These are phyloP conservation scores for Eragrostis curvula DNA, from an alignment of 176 grass and related monocot species.

Conservation along the genomic window DNA sequence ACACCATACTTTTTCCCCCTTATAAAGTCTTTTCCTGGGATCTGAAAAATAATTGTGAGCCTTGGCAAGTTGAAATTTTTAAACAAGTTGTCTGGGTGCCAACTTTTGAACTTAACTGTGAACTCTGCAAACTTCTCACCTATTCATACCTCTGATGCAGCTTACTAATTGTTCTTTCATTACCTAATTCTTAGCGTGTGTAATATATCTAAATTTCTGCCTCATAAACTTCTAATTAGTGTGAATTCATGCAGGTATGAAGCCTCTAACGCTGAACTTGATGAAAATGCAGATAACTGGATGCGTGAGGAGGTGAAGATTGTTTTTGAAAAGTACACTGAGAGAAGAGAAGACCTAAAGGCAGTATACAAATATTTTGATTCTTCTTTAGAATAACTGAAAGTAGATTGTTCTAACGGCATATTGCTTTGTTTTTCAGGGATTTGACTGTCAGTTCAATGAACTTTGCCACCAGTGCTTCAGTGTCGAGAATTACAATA, in stretches of 20 bases:
- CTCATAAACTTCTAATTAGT: not conserved
- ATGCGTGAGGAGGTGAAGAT: constrained; percentile 34
- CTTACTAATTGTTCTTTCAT: too few species aligned
- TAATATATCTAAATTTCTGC: too few species aligned
- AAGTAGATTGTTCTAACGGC: not conserved
- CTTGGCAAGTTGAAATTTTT: not conserved
- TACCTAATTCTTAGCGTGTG: too few species aligned
- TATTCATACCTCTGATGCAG: too few species aligned
- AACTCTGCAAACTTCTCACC: too few species aligned
- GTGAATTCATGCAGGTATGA: too few species aligned
- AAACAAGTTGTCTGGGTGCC: not conserved
- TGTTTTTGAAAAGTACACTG: not conserved
- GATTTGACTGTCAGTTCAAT: not conserved
- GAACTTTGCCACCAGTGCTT: constrained; percentile 23
- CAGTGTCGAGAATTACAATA: too few species aligned
- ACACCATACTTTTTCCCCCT: too few species aligned
- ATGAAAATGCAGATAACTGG: not conserved
- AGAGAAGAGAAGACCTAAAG: not conserved
- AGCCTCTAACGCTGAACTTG: not conserved
- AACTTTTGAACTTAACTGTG: not conserved
- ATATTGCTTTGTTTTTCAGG: not conserved
- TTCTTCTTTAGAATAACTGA: not conserved
- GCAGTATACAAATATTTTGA: not conserved
- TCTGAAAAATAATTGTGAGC: not conserved
- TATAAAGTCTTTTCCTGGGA: not conserved